These are phyloP conservation scores for Colletotrichum tamarilloi DNA, from an alignment of 2,329 filamentous ascomycete genomes.

Conservation along the genomic window DNA sequence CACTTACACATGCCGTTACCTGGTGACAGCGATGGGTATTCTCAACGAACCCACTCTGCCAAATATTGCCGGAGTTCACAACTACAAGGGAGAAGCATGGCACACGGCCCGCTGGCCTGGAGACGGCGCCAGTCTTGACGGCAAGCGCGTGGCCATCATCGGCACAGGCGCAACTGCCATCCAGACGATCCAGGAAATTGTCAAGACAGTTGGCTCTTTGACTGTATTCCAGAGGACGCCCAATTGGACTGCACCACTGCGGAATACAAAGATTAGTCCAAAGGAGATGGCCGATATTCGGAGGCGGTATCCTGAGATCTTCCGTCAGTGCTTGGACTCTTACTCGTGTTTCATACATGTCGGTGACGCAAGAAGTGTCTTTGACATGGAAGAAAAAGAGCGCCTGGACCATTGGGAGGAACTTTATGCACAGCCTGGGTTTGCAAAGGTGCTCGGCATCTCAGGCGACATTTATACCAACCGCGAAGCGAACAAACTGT, in stretches of 20 bases:
- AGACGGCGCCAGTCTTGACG: constrained; percentile 55
- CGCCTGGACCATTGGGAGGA: constrained; percentile 40
- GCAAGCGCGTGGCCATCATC: constrained; percentile 58
- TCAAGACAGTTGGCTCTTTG: constrained; percentile 58
- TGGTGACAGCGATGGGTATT: constrained; percentile 50
- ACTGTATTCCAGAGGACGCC: constrained; percentile 68
- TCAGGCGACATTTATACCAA: constrained; percentile 43
- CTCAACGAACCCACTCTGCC: constrained; percentile 54
- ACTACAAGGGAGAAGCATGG: constrained; percentile 54
- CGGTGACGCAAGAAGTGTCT: constrained; percentile 39
- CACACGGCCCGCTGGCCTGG: constrained; percentile 59
- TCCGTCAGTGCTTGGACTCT: constrained; percentile 39
- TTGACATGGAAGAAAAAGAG: constrained; percentile 43
- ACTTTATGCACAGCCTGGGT: constrained; percentile 50
- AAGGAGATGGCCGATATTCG: constrained; percentile 29
- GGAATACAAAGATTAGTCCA: constrained; percentile 39
- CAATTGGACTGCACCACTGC: constrained; percentile 43
- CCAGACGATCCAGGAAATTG: constrained; percentile 56
- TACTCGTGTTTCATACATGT: constrained; percentile 45
- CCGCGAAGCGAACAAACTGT: constrained; percentile 42
- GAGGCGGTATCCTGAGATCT: constrained; percentile 12
- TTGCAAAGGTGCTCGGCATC: constrained; percentile 44
- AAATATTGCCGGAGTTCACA: constrained; percentile 50
- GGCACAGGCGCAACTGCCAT: constrained; percentile 62
- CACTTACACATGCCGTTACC: constrained; percentile 40